Conservation (phyloP, 148 eudicot species). For the Vaccinium darrowii region DNA sequence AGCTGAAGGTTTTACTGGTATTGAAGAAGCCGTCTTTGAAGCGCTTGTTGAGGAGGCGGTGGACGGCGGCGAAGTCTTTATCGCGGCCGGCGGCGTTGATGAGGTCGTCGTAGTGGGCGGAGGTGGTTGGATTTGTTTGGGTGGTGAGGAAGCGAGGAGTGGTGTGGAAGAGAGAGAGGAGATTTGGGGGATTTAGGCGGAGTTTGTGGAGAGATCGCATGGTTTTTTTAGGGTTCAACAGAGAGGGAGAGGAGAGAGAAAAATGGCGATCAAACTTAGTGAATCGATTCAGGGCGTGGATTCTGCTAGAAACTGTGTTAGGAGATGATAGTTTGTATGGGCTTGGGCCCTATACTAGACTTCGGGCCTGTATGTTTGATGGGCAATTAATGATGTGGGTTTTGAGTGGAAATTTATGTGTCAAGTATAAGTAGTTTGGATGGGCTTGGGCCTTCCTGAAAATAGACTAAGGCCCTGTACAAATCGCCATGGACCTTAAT, state of each 20-base stretch:
- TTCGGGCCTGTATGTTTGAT: neutral
- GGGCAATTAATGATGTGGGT: neutral
- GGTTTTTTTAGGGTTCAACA: neutral
- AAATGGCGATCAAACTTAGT: neutral
- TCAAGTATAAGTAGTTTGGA: neutral
- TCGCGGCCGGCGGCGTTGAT: conserved; percentile 34
- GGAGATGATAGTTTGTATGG: neutral
- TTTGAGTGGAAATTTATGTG: neutral
- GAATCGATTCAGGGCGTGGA: too few species aligned
- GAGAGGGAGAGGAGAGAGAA: neutral
- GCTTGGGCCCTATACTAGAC: neutral
- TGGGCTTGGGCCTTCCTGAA: neutral
- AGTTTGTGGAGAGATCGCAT: conserved; percentile 24
- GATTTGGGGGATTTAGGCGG: conserved; percentile 15
- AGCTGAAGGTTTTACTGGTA: conserved; percentile 55
- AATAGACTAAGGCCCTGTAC: neutral
- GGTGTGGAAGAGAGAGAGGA: conserved; percentile 13
- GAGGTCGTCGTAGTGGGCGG: conserved; percentile 37
- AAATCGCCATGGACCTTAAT: too few species aligned
- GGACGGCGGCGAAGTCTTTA: conserved; percentile 27
- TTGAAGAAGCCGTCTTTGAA: conserved; percentile 43
- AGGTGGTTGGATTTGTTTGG: neutral
- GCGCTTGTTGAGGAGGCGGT: conserved; percentile 44
- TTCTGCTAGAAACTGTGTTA: too few species aligned
- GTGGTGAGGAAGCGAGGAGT: conserved; percentile 14